phyloP scores from a whole-genome alignment of 179 eudicot species.

The Heliamphora pulchella region DNA sequence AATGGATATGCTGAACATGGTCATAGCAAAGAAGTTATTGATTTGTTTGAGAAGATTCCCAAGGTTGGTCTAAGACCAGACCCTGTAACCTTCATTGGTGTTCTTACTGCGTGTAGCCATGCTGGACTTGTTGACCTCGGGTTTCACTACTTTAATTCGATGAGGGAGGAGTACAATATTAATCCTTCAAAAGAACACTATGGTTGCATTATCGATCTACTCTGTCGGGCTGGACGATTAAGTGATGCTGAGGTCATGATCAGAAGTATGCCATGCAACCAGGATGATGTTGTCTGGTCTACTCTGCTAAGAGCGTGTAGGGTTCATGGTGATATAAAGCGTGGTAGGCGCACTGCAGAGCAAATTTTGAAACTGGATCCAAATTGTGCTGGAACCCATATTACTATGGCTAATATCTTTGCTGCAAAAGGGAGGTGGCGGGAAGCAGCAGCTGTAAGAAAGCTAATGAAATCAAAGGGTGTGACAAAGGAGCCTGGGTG shows the following conservation, averaged over 20 bases:
- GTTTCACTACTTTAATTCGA: conserved; percentile 44
- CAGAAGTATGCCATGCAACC: conserved; percentile 47
- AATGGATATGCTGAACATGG: conserved; percentile 93
- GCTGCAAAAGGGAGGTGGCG: conserved; percentile 62
- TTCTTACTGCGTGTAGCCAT: conserved; percentile 84
- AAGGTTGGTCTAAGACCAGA: conserved; percentile 60
- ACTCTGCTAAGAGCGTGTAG: conserved; percentile 69
- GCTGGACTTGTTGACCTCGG: conserved; percentile 80
- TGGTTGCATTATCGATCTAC: conserved; percentile 84
- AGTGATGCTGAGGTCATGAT: conserved; percentile 69
- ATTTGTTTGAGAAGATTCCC: conserved; percentile 52
- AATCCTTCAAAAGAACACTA: conserved; percentile 65
- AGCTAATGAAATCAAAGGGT: conserved; percentile 61
- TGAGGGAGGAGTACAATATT: conserved; percentile 46
- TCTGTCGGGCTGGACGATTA: conserved; percentile 71
- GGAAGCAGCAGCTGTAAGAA: conserved; percentile 71
- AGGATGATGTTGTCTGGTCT: conserved; percentile 81
- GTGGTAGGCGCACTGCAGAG: conserved; percentile 57
- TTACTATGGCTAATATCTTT: conserved; percentile 63
- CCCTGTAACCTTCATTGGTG: conserved; percentile 71
- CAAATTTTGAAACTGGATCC: conserved; percentile 51
- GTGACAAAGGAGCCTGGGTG: conserved; percentile 76
- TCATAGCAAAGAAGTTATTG: conserved; percentile 53
- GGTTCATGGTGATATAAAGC: conserved; percentile 59
- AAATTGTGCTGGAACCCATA: conserved; percentile 61